Conservation (phyloP, 495 filamentous ascomycete species). For the Lineolata rhizophorae region DNA sequence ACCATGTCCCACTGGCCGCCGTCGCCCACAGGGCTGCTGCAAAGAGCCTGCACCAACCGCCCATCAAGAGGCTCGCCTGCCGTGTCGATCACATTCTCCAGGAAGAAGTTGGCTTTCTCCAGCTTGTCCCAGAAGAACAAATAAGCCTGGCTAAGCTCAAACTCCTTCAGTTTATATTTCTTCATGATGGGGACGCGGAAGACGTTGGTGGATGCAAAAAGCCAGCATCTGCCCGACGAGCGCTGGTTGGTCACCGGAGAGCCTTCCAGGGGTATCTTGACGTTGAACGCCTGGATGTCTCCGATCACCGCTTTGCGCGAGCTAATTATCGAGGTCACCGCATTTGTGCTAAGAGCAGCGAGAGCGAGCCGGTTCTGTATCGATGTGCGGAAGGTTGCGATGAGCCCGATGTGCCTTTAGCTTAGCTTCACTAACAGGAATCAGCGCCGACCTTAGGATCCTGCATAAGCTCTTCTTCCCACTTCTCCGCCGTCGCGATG, state of each 20-base stretch:
- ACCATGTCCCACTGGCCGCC: constrained; percentile 92
- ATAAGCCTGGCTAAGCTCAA: constrained; percentile 68
- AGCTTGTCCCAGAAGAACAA: constrained; percentile 94
- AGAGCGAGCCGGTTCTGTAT: constrained; percentile 41
- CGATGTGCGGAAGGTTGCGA: constrained; percentile 2
- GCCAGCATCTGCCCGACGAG: constrained; percentile 64
- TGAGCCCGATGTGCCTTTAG: background rate
- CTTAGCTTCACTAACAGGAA: background rate
- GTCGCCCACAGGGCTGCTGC: constrained; percentile 46
- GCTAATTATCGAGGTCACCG: constrained; percentile 28
- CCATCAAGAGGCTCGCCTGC: constrained; percentile 41
- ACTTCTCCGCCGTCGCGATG: constrained; percentile 24
- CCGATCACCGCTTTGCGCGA: constrained; percentile 26
- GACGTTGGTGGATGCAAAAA: constrained; percentile 72
- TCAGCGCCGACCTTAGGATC: constrained; percentile 34
- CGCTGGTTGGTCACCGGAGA: constrained; percentile 69
- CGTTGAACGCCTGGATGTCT: constrained; percentile 61
- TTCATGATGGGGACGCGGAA: constrained; percentile 71
- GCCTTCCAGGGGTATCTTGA: constrained; percentile 65
- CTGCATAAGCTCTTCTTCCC: constrained; percentile 36
- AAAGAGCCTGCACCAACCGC: constrained; percentile 42
- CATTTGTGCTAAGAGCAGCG: constrained; percentile 36
- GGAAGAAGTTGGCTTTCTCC: constrained; percentile 76
- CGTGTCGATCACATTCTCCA: constrained; percentile 61
- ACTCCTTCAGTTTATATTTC: constrained; percentile 50